Evolutionary conservation across 805 yeast species (phyloP), one percentile per base, ranked within the genome.

Genomic region (Candida manassasensis): DNA sequence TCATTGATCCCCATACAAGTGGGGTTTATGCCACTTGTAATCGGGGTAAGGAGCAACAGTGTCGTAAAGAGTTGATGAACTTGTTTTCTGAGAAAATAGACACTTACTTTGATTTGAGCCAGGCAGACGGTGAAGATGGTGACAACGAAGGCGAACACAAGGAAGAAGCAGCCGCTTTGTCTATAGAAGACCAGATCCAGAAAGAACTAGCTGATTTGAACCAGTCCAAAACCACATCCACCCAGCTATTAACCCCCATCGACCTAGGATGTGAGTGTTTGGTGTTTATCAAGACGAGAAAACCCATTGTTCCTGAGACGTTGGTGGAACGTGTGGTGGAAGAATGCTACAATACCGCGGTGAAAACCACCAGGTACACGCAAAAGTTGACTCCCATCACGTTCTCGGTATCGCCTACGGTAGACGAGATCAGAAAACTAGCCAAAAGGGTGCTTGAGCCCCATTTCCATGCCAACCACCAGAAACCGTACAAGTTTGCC

Each of bases 11-110:
- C 0, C 82, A 82, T 26, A 84, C 93, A 36, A 64, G 81, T 25
- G 98, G 98, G 0, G 70, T 93, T 0, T 93, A 84, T 58, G 95
- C 88, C 9, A 84, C 97, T 0, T 90, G 97, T 57, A 75, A 78
- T 33, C 71, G 96, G 47, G 82, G 83, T 25, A 78, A 81, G 40
- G 98, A 93, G 55, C 71, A 71, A 36, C 78, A 73, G 35, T 86
- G 94, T 41, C 72, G 81, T n/a, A 77, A 77, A 43, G 97, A 88
- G 54, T 61, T 88, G 47, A 67, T 74, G 41, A 57, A 65, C 38
- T 52, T 86, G 7, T 70, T 88, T 27, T 60, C 49, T 4, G 69
- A 64, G 34, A 62, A 63, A 38, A 53, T 60, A 7, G 62, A 52
- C 28, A 53, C 62, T 38, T 60, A 53, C 42, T 67, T 61, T 40